Percentiles rank a stretch among this genome's conserved stretches.
Conservation (phyloP, 164 flowering plant genomes). For the Vitis labrusca region DNA sequence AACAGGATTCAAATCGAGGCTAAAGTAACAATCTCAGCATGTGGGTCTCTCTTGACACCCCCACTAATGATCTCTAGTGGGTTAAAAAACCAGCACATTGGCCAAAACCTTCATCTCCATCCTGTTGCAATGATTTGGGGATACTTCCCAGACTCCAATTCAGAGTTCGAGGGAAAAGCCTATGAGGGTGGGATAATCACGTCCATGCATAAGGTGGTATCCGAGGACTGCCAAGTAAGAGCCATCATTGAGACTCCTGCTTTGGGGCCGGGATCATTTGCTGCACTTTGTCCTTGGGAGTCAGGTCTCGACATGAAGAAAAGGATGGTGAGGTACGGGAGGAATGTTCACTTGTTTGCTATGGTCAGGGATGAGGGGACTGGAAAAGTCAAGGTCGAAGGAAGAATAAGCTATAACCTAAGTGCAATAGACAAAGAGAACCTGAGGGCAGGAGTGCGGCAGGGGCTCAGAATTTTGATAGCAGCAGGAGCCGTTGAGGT, state of each 20-base stretch:
- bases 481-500: slow-evolving; percentile 69
- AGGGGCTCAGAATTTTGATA: slow-evolving; percentile 42
- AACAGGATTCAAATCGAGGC: slow-evolving; percentile 56
- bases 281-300: slow-evolving; percentile 46
- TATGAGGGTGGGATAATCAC: slow-evolving; percentile 69
- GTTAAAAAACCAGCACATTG: slow-evolving; percentile 45
- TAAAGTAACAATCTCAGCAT: slow-evolving; percentile 63
- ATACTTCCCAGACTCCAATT: slow-evolving; percentile 46
- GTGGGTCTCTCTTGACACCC: slow-evolving; percentile 77
- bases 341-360: slow-evolving; percentile 47
- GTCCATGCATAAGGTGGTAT: slow-evolving; percentile 40
- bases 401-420: slow-evolving; percentile 35
- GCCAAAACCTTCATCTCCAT: slow-evolving; percentile 57
- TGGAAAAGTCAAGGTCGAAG: slow-evolving; percentile 46
- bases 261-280: slow-evolving; percentile 41
- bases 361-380: slow-evolving; percentile 45
- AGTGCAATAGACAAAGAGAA: slow-evolving; percentile 33
- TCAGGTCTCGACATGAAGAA: slow-evolving; percentile 46
- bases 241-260: slow-evolving; percentile 53
- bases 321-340: slow-evolving; percentile 40
- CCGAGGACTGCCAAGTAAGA: slow-evolving; percentile 20
- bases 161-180: slow-evolving; percentile 38
- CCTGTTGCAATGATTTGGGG: slow-evolving; percentile 66
- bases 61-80: slow-evolving; percentile 72
- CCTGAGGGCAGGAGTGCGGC: slow-evolving; percentile 37